These are phyloP conservation scores for Fusarium brevicatenulatum DNA, from an alignment of 2,329 filamentous ascomycete species.

Conservation along the genomic window DNA sequence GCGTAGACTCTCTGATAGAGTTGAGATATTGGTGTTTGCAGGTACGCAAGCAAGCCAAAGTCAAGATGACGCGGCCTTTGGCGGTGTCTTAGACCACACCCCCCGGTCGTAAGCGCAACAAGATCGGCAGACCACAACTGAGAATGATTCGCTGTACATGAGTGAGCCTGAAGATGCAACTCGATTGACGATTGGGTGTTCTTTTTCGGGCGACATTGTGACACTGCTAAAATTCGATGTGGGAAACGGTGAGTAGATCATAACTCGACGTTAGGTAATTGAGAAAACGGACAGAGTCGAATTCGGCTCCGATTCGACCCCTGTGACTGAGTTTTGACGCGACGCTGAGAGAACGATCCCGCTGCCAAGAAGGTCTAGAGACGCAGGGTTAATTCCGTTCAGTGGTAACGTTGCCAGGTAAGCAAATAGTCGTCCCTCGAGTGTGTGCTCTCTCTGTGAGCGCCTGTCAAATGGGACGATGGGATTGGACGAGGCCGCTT, in stretches of 20 bases:
- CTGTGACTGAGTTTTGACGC: slow-evolving; percentile 15
- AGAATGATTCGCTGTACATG: slow-evolving; percentile 26
- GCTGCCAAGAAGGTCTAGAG: slow-evolving; percentile 34
- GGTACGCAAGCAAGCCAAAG: slow-evolving; percentile 44
- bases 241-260: slow-evolving; percentile 29
- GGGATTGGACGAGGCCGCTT: slow-evolving; percentile 31
- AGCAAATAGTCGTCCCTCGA: slow-evolving; percentile 2
- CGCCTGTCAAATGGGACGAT: slow-evolving; percentile 33
- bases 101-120: slow-evolving; percentile 36
- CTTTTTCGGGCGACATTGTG: slow-evolving; percentile 4
- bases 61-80: slow-evolving; percentile 44
- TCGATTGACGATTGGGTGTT: slow-evolving; percentile 21
- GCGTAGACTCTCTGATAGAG: slow-evolving; percentile 15
- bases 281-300: slow-evolving; percentile 21
- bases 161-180: slow-evolving; percentile 7
- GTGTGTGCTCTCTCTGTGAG: slow-evolving; percentile 26
- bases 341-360: slow-evolving; percentile 21
- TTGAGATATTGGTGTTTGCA: slow-evolving; percentile 31
- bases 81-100: slow-evolving; percentile 37
- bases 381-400: slow-evolving; percentile 24
- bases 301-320: slow-evolving; percentile 27
- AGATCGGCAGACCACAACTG: slow-evolving; percentile 16
- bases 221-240: background rate
- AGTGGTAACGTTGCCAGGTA: slow-evolving; percentile 32
- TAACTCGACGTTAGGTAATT: background rate